Conservation (phyloP, 2,329 filamentous ascomycete species). For the Rhexocercosporidium sp. region DNA sequence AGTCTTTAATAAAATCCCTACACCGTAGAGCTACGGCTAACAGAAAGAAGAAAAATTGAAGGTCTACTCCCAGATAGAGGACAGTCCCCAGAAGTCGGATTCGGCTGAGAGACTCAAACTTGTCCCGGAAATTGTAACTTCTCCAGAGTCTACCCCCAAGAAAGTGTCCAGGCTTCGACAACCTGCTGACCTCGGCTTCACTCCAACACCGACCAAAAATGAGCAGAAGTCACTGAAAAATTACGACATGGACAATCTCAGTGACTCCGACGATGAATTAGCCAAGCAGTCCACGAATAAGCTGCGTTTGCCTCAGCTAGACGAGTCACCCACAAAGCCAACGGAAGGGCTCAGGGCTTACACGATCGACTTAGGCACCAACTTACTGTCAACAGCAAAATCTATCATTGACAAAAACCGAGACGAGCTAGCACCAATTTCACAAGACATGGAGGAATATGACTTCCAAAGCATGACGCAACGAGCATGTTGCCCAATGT, state of each 20-base stretch:
- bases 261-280: neutral
- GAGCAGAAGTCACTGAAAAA: conserved; percentile 1
- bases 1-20: neutral
- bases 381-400: conserved; percentile 17
- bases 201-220: neutral
- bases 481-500: conserved; percentile 65
- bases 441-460: conserved; percentile 14
- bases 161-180: neutral
- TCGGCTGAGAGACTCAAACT: neutral
- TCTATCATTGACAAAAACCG: conserved; percentile 14
- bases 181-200: neutral
- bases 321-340: conserved; percentile 18
- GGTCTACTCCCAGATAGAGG: neutral
- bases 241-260: neutral
- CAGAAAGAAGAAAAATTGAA: neutral
- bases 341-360: conserved; percentile 20
- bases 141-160: conserved; percentile 12
- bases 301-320: neutral
- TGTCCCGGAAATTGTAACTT: neutral
- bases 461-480: conserved; percentile 36
- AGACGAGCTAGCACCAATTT: neutral
- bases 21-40: neutral
- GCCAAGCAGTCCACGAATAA: conserved; percentile 1
- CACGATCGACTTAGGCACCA: conserved; percentile 13
- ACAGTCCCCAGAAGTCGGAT: conserved; percentile 5